These are phyloP conservation scores for Acrocalymma vagum DNA, from an alignment of 2,329 filamentous ascomycete genomes.

Conservation along the genomic window DNA sequence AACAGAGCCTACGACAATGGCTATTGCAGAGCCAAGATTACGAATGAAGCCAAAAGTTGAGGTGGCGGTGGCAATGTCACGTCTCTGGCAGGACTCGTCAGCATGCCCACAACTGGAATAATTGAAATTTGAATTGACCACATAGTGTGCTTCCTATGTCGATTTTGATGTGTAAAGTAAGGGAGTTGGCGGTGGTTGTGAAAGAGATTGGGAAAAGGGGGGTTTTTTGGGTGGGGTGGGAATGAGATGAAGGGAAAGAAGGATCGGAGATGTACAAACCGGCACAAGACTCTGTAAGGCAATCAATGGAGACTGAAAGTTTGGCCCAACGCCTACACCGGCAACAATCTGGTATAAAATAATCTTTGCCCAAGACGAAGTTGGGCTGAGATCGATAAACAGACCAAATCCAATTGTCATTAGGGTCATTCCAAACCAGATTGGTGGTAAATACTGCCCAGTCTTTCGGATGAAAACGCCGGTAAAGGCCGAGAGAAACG, in stretches of 20 bases:
- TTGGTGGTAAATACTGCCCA: constrained; percentile 52
- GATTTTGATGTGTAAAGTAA: too few relatives aligned
- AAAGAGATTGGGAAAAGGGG: too few relatives aligned
- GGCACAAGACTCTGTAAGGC: constrained; percentile 71
- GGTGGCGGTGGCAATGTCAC: constrained; percentile 74
- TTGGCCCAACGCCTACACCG: constrained; percentile 65
- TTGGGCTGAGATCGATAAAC: constrained; percentile 44
- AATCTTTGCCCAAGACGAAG: constrained; percentile 48
- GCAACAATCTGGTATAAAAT: constrained; percentile 50
- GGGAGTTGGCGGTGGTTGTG: too few relatives aligned
- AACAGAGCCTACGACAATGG: constrained; percentile 78
- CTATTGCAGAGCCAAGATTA: constrained; percentile 72
- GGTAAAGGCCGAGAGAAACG: constrained; percentile 66
- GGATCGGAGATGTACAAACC: constrained; percentile 32
- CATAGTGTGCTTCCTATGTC: too few relatives aligned
- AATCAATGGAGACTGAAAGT: constrained; percentile 74
- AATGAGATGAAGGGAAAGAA: background rate
- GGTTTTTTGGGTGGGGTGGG: too few relatives aligned
- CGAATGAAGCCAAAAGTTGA: constrained; percentile 73
- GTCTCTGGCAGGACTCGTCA: constrained; percentile 39
- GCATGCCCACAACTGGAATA: constrained; percentile 10
- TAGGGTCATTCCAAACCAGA: constrained; percentile 46
- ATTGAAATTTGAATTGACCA: too few relatives aligned
- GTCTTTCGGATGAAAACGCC: constrained; percentile 61
- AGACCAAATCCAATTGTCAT: constrained; percentile 50